Evolutionary conservation across 306 rosid genomes (phyloP).

Genomic region (apple (Malus domestica)): ASM211411v1 NC_041790.1:680001-680500

Average conservation of each 20-base stretch:
- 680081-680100: conserved; percentile 30
- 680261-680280: conserved; percentile 4
- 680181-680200: background rate
- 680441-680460: too few relatives aligned
- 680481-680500: too few relatives aligned
- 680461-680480: too few relatives aligned
- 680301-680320: too few relatives aligned
- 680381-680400: too few relatives aligned
- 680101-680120: conserved; percentile 18
- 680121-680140: conserved; percentile 7
- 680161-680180: conserved; percentile 37
- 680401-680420: too few relatives aligned
- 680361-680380: too few relatives aligned
- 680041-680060: background rate
- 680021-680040: background rate
- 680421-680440: too few relatives aligned
- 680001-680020: conserved; percentile 8
- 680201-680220: conserved; percentile 6
- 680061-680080: conserved; percentile 18
- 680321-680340: too few relatives aligned
- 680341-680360: too few relatives aligned
- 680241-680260: background rate
- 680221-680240: background rate
- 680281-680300: background rate
- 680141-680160: conserved; percentile 14